Base-by-base conservation (phyloP, 2,329 filamentous ascomycete genomes). In the Penicillium freii region DNA sequence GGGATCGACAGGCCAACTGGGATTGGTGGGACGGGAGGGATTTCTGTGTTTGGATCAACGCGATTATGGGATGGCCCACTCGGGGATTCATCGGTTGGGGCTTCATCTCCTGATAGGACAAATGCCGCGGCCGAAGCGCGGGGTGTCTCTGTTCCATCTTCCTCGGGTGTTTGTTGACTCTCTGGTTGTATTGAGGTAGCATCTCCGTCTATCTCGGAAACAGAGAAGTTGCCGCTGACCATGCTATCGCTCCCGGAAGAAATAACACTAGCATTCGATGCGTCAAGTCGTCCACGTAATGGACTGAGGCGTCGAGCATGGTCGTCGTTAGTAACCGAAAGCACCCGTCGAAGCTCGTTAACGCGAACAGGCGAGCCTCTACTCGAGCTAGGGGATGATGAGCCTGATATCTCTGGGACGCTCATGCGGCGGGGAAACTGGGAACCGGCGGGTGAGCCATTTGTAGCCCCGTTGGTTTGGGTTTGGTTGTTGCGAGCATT, bases 21-120 rank as follows among this genome's bases (percentile, higher is more conserved):
- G n/a, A 79, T 72, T 21, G 78, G 78, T 13, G 78, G 78, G 5
- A 80, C 77, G 13, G 78, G 77, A 2, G 77, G 77, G n/a, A 80
- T 75, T 36, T 68, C 70, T n/a, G 73, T 65, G 8, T 52, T 33
- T 21, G 66, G 62, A 44, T 64, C 60, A 7, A 58, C 42, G 5
- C 51, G 54, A 44, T 51, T 60, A 9, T 56, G 39, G 39, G 51
- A 51, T 38, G 48, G 54, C 58, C 19, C 46, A 36, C 29, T 53
- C 51, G 36, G 55, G 27, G 25, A 53, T 52, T 64, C 56, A 8
- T 60, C 56, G 13, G 15, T 50, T 17, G 55, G 29, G 21, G 33
- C 58, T 34, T 51, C 57, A 10, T 64, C 60, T 9, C 53, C 64
- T 27, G 58, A 51, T 23, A 65, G 61, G 29, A 64, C 58, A 39